phyloP scores from a whole-genome alignment of 257 asterid genomes.

The Linderniella brevidens region DNA sequence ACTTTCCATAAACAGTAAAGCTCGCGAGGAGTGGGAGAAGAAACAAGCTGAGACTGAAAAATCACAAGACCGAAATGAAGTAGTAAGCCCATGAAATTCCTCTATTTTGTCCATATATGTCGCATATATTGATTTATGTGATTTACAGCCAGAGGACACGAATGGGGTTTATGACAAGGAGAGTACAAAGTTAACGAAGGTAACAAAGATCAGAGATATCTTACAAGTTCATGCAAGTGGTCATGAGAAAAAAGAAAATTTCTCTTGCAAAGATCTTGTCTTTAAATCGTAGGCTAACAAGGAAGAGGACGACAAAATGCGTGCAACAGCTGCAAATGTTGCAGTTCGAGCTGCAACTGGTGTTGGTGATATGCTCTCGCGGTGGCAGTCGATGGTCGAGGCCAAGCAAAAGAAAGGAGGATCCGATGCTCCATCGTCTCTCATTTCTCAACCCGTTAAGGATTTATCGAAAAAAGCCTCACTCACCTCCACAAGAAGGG shows the following conservation, averaged over 20 bases:
- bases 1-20: too few relatives aligned
- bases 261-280: too few relatives aligned
- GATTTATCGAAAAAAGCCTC: conserved; percentile 28
- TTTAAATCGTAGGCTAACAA: conserved; percentile 75
- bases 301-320: conserved; percentile 95
- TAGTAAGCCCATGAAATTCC: too few relatives aligned
- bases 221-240: background rate
- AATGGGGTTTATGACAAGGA: conserved; percentile 60
- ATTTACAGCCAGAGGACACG: conserved; percentile 47
- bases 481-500: conserved; percentile 37
- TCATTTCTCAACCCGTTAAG: conserved; percentile 34
- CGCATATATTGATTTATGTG: too few relatives aligned
- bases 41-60: too few relatives aligned
- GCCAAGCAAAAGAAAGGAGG: conserved; percentile 85
- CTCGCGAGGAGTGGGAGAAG: too few relatives aligned
- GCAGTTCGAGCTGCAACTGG: conserved; percentile 97
- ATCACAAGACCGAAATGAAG: too few relatives aligned
- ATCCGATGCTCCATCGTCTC: conserved; percentile 26
- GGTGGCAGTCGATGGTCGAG: conserved; percentile 88
- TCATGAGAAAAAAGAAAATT: conserved; percentile 1
- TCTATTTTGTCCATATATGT: too few relatives aligned
- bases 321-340: conserved; percentile 89
- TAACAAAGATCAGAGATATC: conserved; percentile 5
- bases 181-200: conserved; percentile 48
- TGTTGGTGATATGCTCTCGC: conserved; percentile 75